These are phyloP conservation scores for Ananas comosus DNA, from an alignment of 176 grass and related monocot species.

Conservation along the genomic window DNA sequence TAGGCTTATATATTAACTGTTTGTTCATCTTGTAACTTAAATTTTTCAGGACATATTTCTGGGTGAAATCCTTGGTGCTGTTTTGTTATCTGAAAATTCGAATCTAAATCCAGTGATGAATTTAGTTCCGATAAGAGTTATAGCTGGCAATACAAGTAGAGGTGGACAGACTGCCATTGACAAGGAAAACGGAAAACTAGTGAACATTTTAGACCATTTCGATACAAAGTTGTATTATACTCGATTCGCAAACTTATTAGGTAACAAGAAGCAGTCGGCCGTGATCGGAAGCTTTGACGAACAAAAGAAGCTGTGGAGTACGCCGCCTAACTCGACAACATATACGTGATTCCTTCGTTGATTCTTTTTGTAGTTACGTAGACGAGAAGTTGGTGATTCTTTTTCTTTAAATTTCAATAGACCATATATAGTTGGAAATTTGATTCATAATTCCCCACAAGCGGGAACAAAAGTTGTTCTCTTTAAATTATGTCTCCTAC, in stretches of 20 bases:
- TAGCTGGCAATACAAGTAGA: conserved; percentile 20
- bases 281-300: conserved; percentile 58
- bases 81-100: conserved; percentile 40
- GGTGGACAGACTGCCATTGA: conserved; percentile 37
- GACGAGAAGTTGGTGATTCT: too few species aligned
- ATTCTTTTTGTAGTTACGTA: too few species aligned
- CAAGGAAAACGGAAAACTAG: conserved; percentile 18
- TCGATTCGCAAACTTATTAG: conserved; percentile 36
- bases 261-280: conserved; percentile 33
- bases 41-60: conserved; percentile 49
- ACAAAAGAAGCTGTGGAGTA: conserved; percentile 48
- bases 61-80: conserved; percentile 57
- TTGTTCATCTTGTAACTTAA: background rate
- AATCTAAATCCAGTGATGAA: conserved; percentile 24
- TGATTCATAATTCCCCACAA: too few species aligned
- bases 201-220: conserved; percentile 39
- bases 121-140: conserved; percentile 19
- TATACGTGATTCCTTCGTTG: too few species aligned
- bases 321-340: background rate
- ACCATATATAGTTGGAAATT: too few species aligned
- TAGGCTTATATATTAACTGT: background rate
- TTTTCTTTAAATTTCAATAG: too few species aligned
- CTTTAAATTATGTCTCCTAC: too few species aligned
- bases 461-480: too few species aligned
- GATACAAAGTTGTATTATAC: conserved; percentile 32